These are phyloP conservation scores for Kwoniella sp. DNA, from an alignment of 768 basidiomycete genomes.

Conservation along the genomic window DNA sequence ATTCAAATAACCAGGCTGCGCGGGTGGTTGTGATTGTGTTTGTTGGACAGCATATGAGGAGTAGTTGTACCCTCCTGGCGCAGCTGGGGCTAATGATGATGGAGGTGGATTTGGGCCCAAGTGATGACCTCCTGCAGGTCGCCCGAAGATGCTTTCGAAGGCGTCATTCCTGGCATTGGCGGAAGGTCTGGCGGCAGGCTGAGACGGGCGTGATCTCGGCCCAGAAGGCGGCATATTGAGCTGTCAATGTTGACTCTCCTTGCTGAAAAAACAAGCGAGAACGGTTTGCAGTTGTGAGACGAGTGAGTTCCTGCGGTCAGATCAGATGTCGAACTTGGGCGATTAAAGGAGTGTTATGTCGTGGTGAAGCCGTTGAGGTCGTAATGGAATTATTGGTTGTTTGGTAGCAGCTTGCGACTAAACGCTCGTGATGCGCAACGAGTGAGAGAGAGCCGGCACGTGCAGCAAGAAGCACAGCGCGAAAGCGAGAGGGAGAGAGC, in stretches of 20 bases:
- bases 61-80: slow-evolving; percentile 10
- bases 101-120: slow-evolving; percentile 22
- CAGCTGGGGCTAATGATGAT: slow-evolving; percentile 7
- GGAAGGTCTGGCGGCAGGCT: slow-evolving; percentile 14
- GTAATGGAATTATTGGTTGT: too few relatives aligned
- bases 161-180: slow-evolving; percentile 49
- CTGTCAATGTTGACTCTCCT: not conserved
- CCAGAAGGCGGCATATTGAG: slow-evolving; percentile 40
- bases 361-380: too few relatives aligned
- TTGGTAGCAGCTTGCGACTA: too few relatives aligned
- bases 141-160: slow-evolving; percentile 55
- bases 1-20: slow-evolving; percentile 27
- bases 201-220: slow-evolving; percentile 35
- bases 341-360: too few relatives aligned
- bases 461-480: too few relatives aligned
- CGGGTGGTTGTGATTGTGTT: slow-evolving; percentile 14
- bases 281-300: too few relatives aligned
- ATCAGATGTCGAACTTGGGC: too few relatives aligned
- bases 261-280: too few relatives aligned
- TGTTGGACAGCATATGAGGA: slow-evolving; percentile 14
- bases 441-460: too few relatives aligned
- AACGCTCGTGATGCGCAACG: too few relatives aligned
- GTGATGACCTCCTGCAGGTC: slow-evolving; percentile 53
- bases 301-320: too few relatives aligned
- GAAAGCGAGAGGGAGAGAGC: too few relatives aligned